Evolutionary conservation across 1,284 basidiomycete genomes (phyloP), one percentile per base, ranked within the genome.

Genomic region (Austroboletus niveus): DNA sequence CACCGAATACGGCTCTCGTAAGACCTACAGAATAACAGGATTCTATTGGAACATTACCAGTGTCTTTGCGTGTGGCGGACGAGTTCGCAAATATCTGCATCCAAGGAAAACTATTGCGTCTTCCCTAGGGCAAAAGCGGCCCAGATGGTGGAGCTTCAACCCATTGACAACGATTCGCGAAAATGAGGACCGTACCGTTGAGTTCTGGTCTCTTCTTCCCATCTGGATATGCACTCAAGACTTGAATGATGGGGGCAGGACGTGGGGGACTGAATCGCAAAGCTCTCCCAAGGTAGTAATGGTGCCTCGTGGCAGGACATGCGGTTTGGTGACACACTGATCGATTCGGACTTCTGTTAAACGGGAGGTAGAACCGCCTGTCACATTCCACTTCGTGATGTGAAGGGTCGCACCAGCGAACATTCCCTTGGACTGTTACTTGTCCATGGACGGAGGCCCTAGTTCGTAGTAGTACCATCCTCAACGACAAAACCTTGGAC

Each of bases 231-330:
- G 35, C 12, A 5, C 35, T 36, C 12, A n/a, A n/a, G 35, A n/a
- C 35, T 52, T 46, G 44, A 29, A 52, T 15, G 46, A 29, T 31
- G 40, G 42, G 24, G 42, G 51, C 20, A 45, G 48, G 34, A 48
- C n/a, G n/a, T 4, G 27, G 10, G 40, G 12, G n/a, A 7, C 5
- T 4, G 22, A 5, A 22, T 42, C 42, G 39, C 42, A 50, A 32
- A 48, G 61, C 39, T 38, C 27, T 38, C 22, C 36, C 20, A 43
- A 29, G 30, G 45, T 34, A 46, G 45, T 34, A 46, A 48, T 41
- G 34, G 32, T 39, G 60, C 62, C 64, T 64, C 61, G 54, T 64
- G 65, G 62, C 47, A 2, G 34, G 49, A 59, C 53, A 62, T 63
- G 62, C 57, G 55, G 62, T 38, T 22, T 49, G 22, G 34, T 58